A percentile compares a stretch with the other conserved stretches of the same genome.
phyloP scores from a whole-genome alignment of 2,329 filamentous ascomycete species.

The Dactylellina haptotyla region DNA sequence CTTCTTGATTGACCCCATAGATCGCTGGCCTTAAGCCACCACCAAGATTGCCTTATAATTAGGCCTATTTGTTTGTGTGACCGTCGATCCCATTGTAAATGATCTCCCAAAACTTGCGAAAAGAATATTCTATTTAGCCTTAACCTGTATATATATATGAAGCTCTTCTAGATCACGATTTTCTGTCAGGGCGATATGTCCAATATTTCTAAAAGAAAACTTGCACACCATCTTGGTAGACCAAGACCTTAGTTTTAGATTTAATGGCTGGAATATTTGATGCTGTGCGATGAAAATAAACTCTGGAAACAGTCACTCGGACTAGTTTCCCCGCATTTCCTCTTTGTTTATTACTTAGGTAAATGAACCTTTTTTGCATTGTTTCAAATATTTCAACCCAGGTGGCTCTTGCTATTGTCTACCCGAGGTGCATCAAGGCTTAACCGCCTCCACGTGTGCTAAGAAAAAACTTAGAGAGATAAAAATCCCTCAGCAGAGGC shows the following conservation, averaged over 20 bases:
- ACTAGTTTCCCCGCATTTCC: slow-evolving; percentile 10
- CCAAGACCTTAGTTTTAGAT: too few relatives aligned
- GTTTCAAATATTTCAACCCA: background rate
- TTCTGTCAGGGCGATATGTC: too few relatives aligned
- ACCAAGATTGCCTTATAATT: background rate
- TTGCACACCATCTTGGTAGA: too few relatives aligned
- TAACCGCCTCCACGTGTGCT: slow-evolving; percentile 44
- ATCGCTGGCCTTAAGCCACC: background rate
- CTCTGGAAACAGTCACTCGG: too few relatives aligned
- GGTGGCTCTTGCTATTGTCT: background rate
- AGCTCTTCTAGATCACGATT: too few relatives aligned
- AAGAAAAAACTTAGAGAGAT: slow-evolving; percentile 1
- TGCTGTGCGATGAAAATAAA: too few relatives aligned
- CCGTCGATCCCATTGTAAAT: slow-evolving; percentile 12
- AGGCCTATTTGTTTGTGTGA: background rate
- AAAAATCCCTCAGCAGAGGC: slow-evolving; percentile 47
- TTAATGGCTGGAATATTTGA: too few relatives aligned
- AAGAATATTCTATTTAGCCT: too few relatives aligned
- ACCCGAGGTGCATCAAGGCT: slow-evolving; percentile 19
- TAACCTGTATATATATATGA: too few relatives aligned
- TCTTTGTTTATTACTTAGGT: too few relatives aligned
- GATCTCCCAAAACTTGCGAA: too few relatives aligned
- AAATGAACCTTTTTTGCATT: background rate
- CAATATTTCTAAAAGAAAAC: too few relatives aligned
- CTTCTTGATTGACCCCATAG: background rate